A percentile compares a stretch with the other conserved stretches of the same genome.
Evolutionary conservation across 2,329 filamentous ascomycete genomes (phyloP).

Genomic region (Claviceps digitariae): DNA sequence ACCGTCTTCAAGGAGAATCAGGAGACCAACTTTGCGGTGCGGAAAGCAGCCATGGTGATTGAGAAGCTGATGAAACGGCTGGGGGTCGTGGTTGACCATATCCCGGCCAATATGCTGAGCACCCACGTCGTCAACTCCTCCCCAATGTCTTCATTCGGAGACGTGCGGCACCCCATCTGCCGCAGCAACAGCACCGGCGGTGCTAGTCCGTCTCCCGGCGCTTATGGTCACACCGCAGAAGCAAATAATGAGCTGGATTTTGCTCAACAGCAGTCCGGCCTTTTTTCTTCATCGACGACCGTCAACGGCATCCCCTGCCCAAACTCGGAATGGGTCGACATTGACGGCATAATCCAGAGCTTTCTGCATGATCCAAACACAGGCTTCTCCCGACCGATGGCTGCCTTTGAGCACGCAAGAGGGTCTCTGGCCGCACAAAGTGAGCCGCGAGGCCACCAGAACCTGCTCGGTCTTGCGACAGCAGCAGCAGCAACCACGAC

Average conservation of each 20-base stretch:
- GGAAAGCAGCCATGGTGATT: constrained; percentile 26
- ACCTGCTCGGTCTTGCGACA: background rate
- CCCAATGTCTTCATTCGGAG: background rate
- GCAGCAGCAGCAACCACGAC: too few species aligned
- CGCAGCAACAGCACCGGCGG: background rate
- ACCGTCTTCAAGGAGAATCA: constrained; percentile 33
- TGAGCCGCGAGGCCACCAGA: background rate
- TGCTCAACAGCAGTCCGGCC: too few species aligned
- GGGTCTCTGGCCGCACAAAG: background rate
- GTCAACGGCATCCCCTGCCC: too few species aligned
- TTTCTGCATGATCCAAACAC: constrained; percentile 15
- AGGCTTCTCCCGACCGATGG: background rate
- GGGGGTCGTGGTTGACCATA: constrained; percentile 16
- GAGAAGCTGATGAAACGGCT: constrained; percentile 28
- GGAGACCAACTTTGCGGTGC: constrained; percentile 34
- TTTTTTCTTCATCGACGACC: too few species aligned
- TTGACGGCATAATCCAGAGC: constrained; percentile 24
- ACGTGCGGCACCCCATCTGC: background rate
- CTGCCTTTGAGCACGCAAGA: background rate
- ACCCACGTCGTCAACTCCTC: background rate
- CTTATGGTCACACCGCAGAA: background rate
- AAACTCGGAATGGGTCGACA: constrained; percentile 16
- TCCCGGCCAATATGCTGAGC: constrained; percentile 5
- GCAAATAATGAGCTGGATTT: too few species aligned
- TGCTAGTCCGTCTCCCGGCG: background rate